A percentile compares a stretch with the other conserved stretches of the same genome.
phyloP scores from a whole-genome alignment of 139 green algal genomes.

The Yamagishiella unicocca region DNA sequence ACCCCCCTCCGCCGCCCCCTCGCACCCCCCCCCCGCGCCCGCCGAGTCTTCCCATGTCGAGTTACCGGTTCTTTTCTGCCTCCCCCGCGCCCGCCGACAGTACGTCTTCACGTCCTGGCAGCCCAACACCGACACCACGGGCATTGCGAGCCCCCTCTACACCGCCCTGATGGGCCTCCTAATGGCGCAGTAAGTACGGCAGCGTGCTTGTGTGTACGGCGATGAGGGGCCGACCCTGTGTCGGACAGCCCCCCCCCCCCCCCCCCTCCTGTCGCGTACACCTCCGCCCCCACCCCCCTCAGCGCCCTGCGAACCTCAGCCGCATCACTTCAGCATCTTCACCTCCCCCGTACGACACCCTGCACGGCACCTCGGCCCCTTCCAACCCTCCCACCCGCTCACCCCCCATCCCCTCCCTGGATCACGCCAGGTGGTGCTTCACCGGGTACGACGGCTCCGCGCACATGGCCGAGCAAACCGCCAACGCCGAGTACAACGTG shows the following conservation, averaged over 20 bases:
- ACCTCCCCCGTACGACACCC: too few relatives aligned
- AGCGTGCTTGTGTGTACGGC: too few relatives aligned
- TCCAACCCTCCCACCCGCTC: too few relatives aligned
- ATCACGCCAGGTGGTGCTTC: constrained; percentile 16
- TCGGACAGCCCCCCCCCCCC: too few relatives aligned
- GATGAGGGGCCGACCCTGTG: too few relatives aligned
- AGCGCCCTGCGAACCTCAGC: too few relatives aligned
- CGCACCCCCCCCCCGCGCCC: not conserved
- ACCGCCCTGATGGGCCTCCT: constrained; percentile 10
- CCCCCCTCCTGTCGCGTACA: too few relatives aligned
- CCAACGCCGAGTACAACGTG: not conserved
- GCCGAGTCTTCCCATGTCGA: not conserved
- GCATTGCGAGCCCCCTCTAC: constrained; percentile 4
- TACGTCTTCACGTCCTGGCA: constrained; percentile 35
- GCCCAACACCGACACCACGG: not conserved
- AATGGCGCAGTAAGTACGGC: not conserved
- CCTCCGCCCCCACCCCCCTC: too few relatives aligned
- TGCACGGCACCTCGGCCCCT: too few relatives aligned
- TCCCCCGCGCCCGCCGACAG: not conserved
- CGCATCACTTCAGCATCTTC: too few relatives aligned
- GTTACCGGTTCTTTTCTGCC: too few relatives aligned
- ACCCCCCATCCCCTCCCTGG: too few relatives aligned
- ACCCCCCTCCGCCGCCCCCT: not conserved
- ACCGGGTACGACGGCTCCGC: not conserved
- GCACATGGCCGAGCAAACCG: not conserved